Base-by-base conservation (phyloP, 495 filamentous ascomycete species). In the Bathelium albidoporum region DNA sequence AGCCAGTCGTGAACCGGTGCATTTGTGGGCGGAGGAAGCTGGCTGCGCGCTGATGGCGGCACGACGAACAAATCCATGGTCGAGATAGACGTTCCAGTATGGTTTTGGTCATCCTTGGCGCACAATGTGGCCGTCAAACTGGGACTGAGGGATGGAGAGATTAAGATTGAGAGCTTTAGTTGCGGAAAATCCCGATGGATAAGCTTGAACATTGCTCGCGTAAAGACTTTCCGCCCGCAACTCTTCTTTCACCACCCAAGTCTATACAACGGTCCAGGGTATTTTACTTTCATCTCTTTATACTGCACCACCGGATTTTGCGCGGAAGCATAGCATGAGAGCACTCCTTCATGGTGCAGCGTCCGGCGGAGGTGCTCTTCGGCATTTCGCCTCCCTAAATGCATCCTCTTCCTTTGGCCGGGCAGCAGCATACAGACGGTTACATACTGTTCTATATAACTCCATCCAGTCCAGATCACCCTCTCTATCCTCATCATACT, bases 401-500 rank as follows among this genome's bases (percentile, higher is more conserved):
- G 18, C 61, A 20, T 59, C 66, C 66, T 65, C 75, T 69, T 75
- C 76, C 62, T 75, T 77, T 71, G 78, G 81, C 66, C 78, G 78
- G 65, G 77, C 81, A 49, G 80, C 80, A 36, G 77, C 82, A 29
- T 86, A 84, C 63, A 79, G 82, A 74, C 80, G 85, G 71, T 80
- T 87, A 79, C 68, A 74, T 39, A 67, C 72, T 28, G 67, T 61
- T 55, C 64, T 65, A 68, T 70, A 16, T 66, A 62, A 58, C 68
- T 68, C 29, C 66, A 68, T 53, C 60, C 31, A 32, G 7, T 14
- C 58, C 5, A 62, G 29, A 60, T 52, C 61, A 62, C 29, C 59
- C 22, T 14, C 65, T 31, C n/a, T 55, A 65, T 53, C 59, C 31
- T 55, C 59, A 9, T 10, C 58, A 64, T 26, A 26, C 32, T 10